Conservation (phyloP, 2,329 filamentous ascomycete genomes). For the Fusarium sp. region DNA sequence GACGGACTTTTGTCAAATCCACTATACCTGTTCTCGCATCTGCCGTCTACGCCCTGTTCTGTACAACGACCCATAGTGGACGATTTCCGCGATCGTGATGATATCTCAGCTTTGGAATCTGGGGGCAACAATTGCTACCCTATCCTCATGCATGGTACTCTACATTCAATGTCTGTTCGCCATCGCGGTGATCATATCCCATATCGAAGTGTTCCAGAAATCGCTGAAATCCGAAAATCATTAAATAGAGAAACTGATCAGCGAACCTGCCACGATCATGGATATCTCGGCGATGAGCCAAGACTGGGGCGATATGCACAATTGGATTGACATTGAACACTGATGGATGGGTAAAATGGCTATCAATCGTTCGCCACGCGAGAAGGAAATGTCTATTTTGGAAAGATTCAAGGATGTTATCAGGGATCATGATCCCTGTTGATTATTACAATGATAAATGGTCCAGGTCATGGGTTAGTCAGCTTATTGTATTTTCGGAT, state of each 20-base stretch:
- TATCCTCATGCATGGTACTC: too few species aligned
- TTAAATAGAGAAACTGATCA: neutral
- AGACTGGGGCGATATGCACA: neutral
- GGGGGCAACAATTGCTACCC: neutral
- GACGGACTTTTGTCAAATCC: constrained; percentile 28
- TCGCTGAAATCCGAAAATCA: neutral
- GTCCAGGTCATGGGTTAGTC: neutral
- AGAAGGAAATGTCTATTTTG: neutral
- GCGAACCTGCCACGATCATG: neutral
- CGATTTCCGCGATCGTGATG: neutral
- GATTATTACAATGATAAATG: neutral
- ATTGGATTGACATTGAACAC: neutral
- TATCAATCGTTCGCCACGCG: constrained; percentile 24
- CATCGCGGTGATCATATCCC: neutral
- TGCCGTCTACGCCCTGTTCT: neutral
- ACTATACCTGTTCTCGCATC: constrained; percentile 17
- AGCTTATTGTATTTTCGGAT: neutral
- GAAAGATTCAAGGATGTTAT: neutral
- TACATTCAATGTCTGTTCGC: neutral
- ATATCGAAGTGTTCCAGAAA: neutral
- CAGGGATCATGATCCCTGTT: constrained; percentile 10
- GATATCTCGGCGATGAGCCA: constrained; percentile 9
- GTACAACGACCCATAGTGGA: neutral
- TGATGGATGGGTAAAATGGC: neutral
- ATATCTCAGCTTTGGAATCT: neutral